Conservation (phyloP, 1,139 yeast genomes). For the Meyerozyma guilliermondii region DNA sequence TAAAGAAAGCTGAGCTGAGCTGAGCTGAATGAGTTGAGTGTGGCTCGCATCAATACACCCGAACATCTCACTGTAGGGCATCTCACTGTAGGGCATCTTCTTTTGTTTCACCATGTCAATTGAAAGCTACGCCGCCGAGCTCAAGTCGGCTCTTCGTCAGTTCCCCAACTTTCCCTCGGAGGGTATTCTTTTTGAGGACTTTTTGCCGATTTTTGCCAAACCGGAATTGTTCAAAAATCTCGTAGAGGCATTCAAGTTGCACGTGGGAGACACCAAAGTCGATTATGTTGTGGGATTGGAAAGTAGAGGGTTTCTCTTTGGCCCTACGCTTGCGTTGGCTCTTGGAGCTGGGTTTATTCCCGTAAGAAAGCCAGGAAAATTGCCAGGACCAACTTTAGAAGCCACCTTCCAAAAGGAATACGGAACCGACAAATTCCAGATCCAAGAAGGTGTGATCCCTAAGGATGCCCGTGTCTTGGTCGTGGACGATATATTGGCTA, state of each 20-base stretch:
- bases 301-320: conserved; percentile 94
- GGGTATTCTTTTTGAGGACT: conserved; percentile 95
- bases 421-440: conserved; percentile 84
- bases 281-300: conserved; percentile 93
- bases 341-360: conserved; percentile 90
- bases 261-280: conserved; percentile 61
- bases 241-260: conserved; percentile 74
- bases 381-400: conserved; percentile 76
- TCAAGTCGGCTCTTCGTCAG: conserved; percentile 64
- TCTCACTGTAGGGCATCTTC: too few species aligned
- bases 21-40: neutral
- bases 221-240: conserved; percentile 79
- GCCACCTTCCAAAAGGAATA: conserved; percentile 88
- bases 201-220: conserved; percentile 83
- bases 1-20: too few species aligned
- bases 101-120: conserved; percentile 2
- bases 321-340: conserved; percentile 90
- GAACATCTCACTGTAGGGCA: too few species aligned
- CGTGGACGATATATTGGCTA: conserved; percentile 95
- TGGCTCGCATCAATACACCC: conserved; percentile 3
- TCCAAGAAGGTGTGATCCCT: conserved; percentile 80
- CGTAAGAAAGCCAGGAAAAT: conserved; percentile 89
- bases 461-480: conserved; percentile 76
- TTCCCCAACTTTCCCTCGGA: conserved; percentile 90
- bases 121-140: conserved; percentile 41